Base-by-base conservation (phyloP, 495 filamentous ascomycete species). In the Saxophila tyrrhenica region DNA sequence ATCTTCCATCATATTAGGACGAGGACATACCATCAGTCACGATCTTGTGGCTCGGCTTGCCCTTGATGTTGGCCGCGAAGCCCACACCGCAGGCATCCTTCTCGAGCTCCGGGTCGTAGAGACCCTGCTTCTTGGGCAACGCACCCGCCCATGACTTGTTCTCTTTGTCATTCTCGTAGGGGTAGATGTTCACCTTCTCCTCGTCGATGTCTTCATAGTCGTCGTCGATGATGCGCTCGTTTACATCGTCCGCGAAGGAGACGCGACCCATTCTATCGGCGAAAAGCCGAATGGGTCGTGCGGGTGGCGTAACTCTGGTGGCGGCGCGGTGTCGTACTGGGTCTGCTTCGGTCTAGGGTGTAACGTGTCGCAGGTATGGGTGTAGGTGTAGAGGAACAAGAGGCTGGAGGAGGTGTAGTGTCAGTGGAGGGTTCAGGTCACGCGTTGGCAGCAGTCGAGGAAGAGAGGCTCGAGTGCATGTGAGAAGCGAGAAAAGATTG, bases 61-160 rank as follows among this genome's bases (percentile, higher is more conserved):
- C 92, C 76, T 99, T 99, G 69, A 97, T 96, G 66, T 97, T 86
- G 72, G 92, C 94, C 68, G 92, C 89, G 71, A 99, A 99, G 65
- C 92, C 94, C 61, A 99, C 92, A 84, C 92, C 92, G 67, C 92
- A 99, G 44, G 92, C 88, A 89, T 99, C 92, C 71, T 99, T 99
- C 70, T 99, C 92, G 52, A 92, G 83, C 65, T 84, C 81, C 51
- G 92, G 92, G 70, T 97, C 90, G 67, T 99, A 99, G 29, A 99
- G 81, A 72, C 91, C 92, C 82, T 97, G 94, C 79, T 91, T 91
- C 76, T 94, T 81, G 55, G 92, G 92, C 61, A 99, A 77, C 66
- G 91, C 83, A 61, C 89, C 86, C 51, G 92, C 92, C 92, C 92
- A 99, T 67, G 94, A 95, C 61, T 77, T 77, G 67, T 95, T 87